These are phyloP conservation scores for Nemania diffusa DNA, from an alignment of 2,329 filamentous ascomycete species.

Conservation along the genomic window DNA sequence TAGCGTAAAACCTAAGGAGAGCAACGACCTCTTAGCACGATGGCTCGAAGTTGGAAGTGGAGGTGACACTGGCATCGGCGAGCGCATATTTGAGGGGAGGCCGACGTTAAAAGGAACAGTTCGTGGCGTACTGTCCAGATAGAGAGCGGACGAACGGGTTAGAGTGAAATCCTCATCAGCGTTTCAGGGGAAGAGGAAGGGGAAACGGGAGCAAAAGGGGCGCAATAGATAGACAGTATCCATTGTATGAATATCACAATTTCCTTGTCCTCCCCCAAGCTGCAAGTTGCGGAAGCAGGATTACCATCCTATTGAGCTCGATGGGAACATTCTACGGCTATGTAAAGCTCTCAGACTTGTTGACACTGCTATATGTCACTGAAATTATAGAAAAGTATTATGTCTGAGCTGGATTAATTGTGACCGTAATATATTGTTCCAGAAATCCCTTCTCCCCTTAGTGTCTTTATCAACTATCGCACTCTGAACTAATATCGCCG, in stretches of 20 bases:
- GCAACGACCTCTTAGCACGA: slow-evolving; percentile 80
- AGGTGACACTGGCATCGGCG: slow-evolving; percentile 57
- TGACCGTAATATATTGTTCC: too few species aligned
- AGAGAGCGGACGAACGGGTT: slow-evolving; percentile 50
- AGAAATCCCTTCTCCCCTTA: too few species aligned
- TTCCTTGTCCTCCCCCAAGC: too few species aligned
- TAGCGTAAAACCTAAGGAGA: slow-evolving; percentile 89
- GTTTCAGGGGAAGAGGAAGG: slow-evolving; percentile 16
- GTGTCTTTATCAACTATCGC: too few species aligned
- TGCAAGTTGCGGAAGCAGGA: too few species aligned
- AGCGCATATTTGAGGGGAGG: slow-evolving; percentile 62
- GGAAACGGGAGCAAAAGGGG: slow-evolving; percentile 1
- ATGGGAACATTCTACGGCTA: too few species aligned
- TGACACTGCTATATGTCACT: too few species aligned
- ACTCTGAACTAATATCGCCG: too few species aligned
- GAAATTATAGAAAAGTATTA: too few species aligned
- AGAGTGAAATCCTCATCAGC: background rate
- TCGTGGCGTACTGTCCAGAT: slow-evolving; percentile 61
- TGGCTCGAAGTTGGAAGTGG: slow-evolving; percentile 73
- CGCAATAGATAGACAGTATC: slow-evolving; percentile 6
- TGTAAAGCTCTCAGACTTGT: too few species aligned
- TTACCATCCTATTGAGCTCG: too few species aligned
- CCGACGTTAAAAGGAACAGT: slow-evolving; percentile 61
- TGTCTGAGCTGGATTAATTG: too few species aligned
- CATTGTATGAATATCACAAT: background rate